A percentile compares a stretch with the other conserved stretches of the same genome.
These are phyloP conservation scores for Euphrasia arctica DNA, from an alignment of 305 asterid species.

Conservation along the genomic window DNA sequence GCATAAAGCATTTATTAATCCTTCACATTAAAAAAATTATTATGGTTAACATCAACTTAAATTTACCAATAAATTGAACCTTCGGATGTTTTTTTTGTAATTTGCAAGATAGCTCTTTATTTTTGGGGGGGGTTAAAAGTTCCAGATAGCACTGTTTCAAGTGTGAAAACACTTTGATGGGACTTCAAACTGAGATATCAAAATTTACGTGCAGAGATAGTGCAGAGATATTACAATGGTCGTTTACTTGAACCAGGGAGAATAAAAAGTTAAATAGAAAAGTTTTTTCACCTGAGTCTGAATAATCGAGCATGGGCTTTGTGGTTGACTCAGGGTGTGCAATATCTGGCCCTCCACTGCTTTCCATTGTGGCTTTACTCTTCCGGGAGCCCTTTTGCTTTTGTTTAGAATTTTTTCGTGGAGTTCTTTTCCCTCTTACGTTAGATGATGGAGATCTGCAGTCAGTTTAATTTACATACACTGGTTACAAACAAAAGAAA, in stretches of 20 bases:
- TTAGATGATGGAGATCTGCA: constrained; percentile 68
- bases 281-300: constrained; percentile 52
- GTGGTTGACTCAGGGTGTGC: constrained; percentile 34
- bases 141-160: neutral
- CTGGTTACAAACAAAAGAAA: constrained; percentile 25
- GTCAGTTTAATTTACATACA: constrained; percentile 31
- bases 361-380: constrained; percentile 41
- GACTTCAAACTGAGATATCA: constrained; percentile 4
- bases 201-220: neutral
- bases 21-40: no score
- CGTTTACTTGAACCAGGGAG: neutral
- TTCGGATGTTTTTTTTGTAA: no score
- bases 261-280: constrained; percentile 2
- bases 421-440: constrained; percentile 79
- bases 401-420: constrained; percentile 58
- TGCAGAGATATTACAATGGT: constrained; percentile 21
- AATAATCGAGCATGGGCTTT: constrained; percentile 36
- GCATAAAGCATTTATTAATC: neutral
- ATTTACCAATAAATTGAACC: no score
- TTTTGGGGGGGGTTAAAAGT: no score
- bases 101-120: no score
- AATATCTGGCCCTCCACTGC: constrained; percentile 42
- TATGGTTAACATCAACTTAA: no score
- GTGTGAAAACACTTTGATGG: constrained; percentile 4
- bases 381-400: constrained; percentile 38